These are phyloP conservation scores for Funneliformis mosseae DNA, from an alignment of 192 early-diverging fungal genomes.

Conservation along the genomic window DNA sequence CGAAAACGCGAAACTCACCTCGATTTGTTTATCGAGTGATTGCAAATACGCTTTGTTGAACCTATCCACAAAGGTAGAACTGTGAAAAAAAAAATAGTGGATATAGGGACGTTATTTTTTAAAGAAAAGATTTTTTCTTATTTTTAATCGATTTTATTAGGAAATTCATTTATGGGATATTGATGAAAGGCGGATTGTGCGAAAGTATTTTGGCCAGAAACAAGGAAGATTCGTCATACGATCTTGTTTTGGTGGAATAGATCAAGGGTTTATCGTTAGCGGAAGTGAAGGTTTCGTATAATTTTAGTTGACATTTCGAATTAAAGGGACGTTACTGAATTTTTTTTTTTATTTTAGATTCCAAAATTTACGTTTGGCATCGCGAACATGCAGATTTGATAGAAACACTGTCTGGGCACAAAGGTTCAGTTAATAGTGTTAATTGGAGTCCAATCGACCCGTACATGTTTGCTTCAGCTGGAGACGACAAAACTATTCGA, in stretches of 20 bases:
- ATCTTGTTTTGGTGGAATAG: constrained; percentile 85
- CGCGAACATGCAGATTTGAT: constrained; percentile 68
- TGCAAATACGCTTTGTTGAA: constrained; percentile 58
- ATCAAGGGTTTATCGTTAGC: constrained; percentile 81
- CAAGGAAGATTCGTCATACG: constrained; percentile 90
- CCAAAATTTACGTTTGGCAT: constrained; percentile 80
- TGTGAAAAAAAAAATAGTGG: neutral
- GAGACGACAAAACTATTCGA: constrained; percentile 81
- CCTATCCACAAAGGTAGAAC: constrained; percentile 47
- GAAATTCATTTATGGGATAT: constrained; percentile 93
- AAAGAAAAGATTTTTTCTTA: neutral
- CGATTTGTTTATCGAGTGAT: constrained; percentile 48
- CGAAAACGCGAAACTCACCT: constrained; percentile 43
- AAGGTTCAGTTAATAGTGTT: constrained; percentile 69
- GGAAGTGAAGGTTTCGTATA: constrained; percentile 83
- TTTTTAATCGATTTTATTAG: constrained; percentile 40
- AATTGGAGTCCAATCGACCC: constrained; percentile 67
- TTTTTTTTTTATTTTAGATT: constrained; percentile 48
- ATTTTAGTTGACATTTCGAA: constrained; percentile 8
- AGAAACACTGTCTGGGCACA: constrained; percentile 71
- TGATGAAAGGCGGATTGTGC: constrained; percentile 62
- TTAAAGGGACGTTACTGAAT: neutral
- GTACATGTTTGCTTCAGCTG: constrained; percentile 78
- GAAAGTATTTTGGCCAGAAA: constrained; percentile 79
- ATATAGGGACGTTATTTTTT: neutral